Conservation (phyloP, 1,139 yeast species). For the Citeromyces hawaiiensis region DNA sequence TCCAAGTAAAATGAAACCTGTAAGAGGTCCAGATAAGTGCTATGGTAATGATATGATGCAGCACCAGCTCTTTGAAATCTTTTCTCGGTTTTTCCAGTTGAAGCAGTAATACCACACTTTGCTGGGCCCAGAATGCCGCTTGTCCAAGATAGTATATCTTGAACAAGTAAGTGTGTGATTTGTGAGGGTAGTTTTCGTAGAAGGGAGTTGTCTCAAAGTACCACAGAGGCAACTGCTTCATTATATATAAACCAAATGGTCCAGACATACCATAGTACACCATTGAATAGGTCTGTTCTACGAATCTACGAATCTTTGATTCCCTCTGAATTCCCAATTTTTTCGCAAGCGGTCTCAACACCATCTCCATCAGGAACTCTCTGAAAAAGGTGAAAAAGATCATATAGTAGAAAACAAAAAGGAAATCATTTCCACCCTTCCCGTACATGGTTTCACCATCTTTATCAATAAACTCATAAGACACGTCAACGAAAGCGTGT, state of each 20-base stretch:
- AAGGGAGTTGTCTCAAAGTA: conserved; percentile 74
- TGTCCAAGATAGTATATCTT: conserved; percentile 81
- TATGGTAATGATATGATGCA: conserved; percentile 89
- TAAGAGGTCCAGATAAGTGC: conserved; percentile 83
- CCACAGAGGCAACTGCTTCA: conserved; percentile 80
- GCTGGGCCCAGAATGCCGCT: conserved; percentile 97
- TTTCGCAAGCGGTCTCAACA: conserved; percentile 61
- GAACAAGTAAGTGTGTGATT: conserved; percentile 53
- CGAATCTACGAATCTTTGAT: conserved; percentile 62
- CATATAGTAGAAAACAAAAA: conserved; percentile 70
- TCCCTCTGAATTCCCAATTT: conserved; percentile 37
- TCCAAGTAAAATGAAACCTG: conserved; percentile 91
- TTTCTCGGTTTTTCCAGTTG: conserved; percentile 92
- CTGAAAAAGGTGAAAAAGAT: conserved; percentile 81
- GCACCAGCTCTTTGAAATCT: conserved; percentile 80
- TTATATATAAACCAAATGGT: conserved; percentile 80
- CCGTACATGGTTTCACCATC: conserved; percentile 45
- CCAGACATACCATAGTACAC: conserved; percentile 74
- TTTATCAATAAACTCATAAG: conserved; percentile 44
- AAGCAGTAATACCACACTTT: conserved; percentile 65
- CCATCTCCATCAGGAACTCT: conserved; percentile 78
- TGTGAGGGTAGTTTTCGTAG: conserved; percentile 75
- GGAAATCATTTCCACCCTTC: conserved; percentile 76
- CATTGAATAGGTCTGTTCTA: conserved; percentile 86
- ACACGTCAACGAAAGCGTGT: conserved; percentile 50